phyloP scores from a whole-genome alignment of 2,329 filamentous ascomycete species.

The Trichoderma pleuroti region DNA sequence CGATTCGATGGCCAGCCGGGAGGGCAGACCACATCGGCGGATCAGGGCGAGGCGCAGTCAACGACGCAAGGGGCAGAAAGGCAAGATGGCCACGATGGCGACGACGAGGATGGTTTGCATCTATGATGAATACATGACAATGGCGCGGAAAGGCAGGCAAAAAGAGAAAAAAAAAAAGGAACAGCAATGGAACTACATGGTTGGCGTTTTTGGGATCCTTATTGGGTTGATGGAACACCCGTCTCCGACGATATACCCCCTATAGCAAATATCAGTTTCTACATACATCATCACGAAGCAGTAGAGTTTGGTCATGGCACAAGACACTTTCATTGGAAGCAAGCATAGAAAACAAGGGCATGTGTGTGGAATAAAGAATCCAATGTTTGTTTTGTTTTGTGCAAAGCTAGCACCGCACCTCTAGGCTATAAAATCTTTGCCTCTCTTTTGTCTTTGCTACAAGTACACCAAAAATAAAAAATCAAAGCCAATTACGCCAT shows the following conservation, averaged over 20 bases:
- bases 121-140: constrained; percentile 38
- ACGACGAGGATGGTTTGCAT: constrained; percentile 58
- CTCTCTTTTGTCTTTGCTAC: constrained; percentile 15
- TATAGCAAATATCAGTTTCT: neutral
- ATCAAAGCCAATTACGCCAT: neutral
- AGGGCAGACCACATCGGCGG: constrained; percentile 40
- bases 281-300: neutral
- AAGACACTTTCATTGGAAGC: neutral
- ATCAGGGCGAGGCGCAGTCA: constrained; percentile 58
- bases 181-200: constrained; percentile 12
- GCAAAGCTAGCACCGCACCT: constrained; percentile 16
- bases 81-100: constrained; percentile 45
- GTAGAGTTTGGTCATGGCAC: neutral
- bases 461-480: constrained; percentile 1
- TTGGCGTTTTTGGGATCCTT: constrained; percentile 28
- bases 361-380: neutral
- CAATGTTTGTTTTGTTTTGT: constrained; percentile 2
- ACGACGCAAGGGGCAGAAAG: constrained; percentile 53
- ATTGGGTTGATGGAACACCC: constrained; percentile 1
- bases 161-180: neutral
- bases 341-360: neutral
- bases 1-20: constrained; percentile 38
- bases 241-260: constrained; percentile 13
- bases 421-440: constrained; percentile 12
- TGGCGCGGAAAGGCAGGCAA: neutral